Conservation (phyloP, 805 yeast species). For the Diddensiella caesifluorescens region DNA sequence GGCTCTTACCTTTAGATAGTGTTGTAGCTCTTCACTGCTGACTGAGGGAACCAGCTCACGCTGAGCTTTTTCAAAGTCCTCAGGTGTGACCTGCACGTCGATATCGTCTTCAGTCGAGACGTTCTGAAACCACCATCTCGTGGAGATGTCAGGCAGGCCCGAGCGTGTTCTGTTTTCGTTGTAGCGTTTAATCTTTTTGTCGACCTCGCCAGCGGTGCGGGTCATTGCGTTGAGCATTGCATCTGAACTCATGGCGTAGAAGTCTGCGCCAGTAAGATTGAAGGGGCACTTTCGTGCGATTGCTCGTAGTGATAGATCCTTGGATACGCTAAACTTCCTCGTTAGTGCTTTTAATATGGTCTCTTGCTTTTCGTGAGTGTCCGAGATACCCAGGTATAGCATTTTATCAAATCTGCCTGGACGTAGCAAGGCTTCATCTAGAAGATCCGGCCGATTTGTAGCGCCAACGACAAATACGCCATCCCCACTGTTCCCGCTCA, state of each 20-base stretch:
- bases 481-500: conserved; percentile 74
- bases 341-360: conserved; percentile 85
- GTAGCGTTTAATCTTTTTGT: conserved; percentile 50
- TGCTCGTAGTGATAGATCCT: conserved; percentile 50
- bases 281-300: conserved; percentile 74
- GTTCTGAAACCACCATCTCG: conserved; percentile 89
- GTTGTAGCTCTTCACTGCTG: conserved; percentile 77
- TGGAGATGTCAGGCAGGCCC: conserved; percentile 40
- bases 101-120: conserved; percentile 63
- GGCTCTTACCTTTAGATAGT: conserved; percentile 71
- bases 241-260: conserved; percentile 92
- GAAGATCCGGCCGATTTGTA: conserved; percentile 89
- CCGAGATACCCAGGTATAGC: conserved; percentile 89
- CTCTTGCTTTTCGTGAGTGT: conserved; percentile 81
- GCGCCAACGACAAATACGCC: conserved; percentile 99
- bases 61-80: conserved; percentile 76
- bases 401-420: conserved; percentile 95
- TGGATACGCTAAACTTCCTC: conserved; percentile 57
- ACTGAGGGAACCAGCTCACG: conserved; percentile 75
- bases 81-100: conserved; percentile 59
- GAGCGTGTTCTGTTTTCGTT: conserved; percentile 38
- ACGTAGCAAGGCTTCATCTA: conserved; percentile 89
- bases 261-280: conserved; percentile 97
- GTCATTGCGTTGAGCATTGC: conserved; percentile 97
- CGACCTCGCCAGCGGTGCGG: conserved; percentile 73